phyloP scores from a whole-genome alignment of 495 filamentous ascomycete genomes.

The Annulohypoxylon stygium region DNA sequence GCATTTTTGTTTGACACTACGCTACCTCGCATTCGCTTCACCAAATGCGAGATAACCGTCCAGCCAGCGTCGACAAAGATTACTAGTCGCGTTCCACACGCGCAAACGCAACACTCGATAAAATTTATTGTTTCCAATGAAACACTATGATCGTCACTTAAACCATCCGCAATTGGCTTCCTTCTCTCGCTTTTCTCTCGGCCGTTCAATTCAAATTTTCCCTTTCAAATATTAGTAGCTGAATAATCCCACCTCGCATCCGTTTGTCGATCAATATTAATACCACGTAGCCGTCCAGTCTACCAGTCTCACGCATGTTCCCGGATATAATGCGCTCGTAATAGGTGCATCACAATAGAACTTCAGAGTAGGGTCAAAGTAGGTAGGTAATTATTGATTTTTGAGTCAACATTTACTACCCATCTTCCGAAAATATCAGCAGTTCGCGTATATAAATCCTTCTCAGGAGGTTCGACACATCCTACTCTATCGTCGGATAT shows the following conservation, averaged over 20 bases:
- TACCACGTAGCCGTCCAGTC: neutral
- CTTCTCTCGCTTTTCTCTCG: neutral
- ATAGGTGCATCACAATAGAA: neutral
- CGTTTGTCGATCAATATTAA: neutral
- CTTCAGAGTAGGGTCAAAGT: neutral
- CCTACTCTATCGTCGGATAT: neutral
- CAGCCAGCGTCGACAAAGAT: neutral
- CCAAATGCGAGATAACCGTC: neutral
- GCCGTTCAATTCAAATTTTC: neutral
- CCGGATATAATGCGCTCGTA: neutral
- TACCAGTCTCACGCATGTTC: neutral
- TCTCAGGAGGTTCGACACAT: neutral
- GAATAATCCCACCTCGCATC: neutral
- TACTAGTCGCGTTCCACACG: neutral
- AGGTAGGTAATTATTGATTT: neutral
- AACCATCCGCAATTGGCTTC: neutral
- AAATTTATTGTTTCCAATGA: neutral
- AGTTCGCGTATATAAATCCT: neutral
- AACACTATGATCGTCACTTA: neutral
- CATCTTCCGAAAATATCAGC: neutral
- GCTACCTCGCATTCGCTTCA: constrained; percentile 17
- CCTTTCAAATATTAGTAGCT: neutral
- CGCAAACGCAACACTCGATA: neutral
- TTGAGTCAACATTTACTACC: neutral
- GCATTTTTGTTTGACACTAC: neutral